These are phyloP conservation scores for Saccharomycopsis sp. DNA, from an alignment of 805 yeast species.

Conservation along the genomic window DNA sequence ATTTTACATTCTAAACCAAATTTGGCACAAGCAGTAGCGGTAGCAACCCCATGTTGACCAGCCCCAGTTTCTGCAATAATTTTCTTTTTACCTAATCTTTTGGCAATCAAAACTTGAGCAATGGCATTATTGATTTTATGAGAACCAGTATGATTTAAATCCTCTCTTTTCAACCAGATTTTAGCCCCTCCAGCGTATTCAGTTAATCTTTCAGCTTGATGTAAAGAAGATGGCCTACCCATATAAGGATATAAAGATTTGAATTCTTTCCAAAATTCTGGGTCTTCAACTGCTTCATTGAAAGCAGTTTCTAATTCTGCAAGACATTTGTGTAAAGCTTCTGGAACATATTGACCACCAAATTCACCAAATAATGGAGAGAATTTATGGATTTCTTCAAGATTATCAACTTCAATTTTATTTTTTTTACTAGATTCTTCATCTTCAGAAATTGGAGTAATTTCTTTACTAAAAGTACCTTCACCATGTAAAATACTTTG, in stretches of 20 bases:
- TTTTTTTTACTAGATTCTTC: constrained; percentile 18
- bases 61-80: constrained; percentile 90
- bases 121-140: constrained; percentile 80
- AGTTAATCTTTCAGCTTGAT: constrained; percentile 80
- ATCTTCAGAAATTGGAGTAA: constrained; percentile 18
- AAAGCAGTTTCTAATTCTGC: constrained; percentile 83
- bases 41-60: constrained; percentile 90
- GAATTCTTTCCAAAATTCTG: constrained; percentile 89
- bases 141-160: constrained; percentile 81
- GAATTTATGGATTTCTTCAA: constrained; percentile 54
- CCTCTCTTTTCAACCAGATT: constrained; percentile 98
- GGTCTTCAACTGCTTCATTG: constrained; percentile 82
- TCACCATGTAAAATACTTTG: constrained; percentile 57
- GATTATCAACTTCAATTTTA: constrained; percentile 22
- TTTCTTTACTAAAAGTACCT: constrained; percentile 23
- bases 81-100: constrained; percentile 64
- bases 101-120: constrained; percentile 74
- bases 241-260: constrained; percentile 76
- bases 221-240: constrained; percentile 93
- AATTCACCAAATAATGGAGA: constrained; percentile 83
- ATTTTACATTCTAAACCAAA: constrained; percentile 91
- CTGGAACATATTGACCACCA: constrained; percentile 99
- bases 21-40: constrained; percentile 87
- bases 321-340: constrained; percentile 84
- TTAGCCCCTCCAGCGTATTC: constrained; percentile 91